Conservation (phyloP, 2,329 filamentous ascomycete genomes). For the Botryotinia narcissicola region DNA sequence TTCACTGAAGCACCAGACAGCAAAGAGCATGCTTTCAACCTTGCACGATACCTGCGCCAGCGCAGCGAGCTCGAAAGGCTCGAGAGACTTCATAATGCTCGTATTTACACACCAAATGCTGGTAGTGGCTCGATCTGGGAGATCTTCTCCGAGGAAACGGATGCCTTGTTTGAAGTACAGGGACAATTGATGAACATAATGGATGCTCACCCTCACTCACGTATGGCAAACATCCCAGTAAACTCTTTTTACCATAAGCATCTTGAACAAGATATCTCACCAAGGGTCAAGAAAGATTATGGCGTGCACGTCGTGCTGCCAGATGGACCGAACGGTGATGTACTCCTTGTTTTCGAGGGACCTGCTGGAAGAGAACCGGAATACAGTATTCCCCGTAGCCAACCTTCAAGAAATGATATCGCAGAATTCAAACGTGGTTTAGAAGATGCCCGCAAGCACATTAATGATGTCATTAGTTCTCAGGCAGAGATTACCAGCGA, state of each 20-base stretch:
- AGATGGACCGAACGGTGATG: slow-evolving; percentile 53
- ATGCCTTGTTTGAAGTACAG: slow-evolving; percentile 75
- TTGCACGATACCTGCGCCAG: slow-evolving; percentile 84
- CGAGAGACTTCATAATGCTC: slow-evolving; percentile 76
- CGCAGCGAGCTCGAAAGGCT: slow-evolving; percentile 79
- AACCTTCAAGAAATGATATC: slow-evolving; percentile 50
- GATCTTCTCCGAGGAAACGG: slow-evolving; percentile 81
- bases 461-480: slow-evolving; percentile 55
- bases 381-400: slow-evolving; percentile 55
- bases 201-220: slow-evolving; percentile 68
- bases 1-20: slow-evolving; percentile 74
- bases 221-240: slow-evolving; percentile 64
- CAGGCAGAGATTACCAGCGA: slow-evolving; percentile 54
- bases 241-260: slow-evolving; percentile 79
- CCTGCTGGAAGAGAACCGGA: slow-evolving; percentile 46
- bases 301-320: slow-evolving; percentile 75
- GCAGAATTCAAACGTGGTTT: slow-evolving; percentile 55
- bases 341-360: slow-evolving; percentile 75
- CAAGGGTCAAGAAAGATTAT: slow-evolving; percentile 62
- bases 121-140: slow-evolving; percentile 78
- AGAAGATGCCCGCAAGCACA: slow-evolving; percentile 55
- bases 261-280: slow-evolving; percentile 61
- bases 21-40: slow-evolving; percentile 74
- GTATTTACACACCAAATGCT: slow-evolving; percentile 78
- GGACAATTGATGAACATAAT: slow-evolving; percentile 73